Conservation (phyloP, 2,329 filamentous ascomycete genomes). For the Xylaria sp. region DNA sequence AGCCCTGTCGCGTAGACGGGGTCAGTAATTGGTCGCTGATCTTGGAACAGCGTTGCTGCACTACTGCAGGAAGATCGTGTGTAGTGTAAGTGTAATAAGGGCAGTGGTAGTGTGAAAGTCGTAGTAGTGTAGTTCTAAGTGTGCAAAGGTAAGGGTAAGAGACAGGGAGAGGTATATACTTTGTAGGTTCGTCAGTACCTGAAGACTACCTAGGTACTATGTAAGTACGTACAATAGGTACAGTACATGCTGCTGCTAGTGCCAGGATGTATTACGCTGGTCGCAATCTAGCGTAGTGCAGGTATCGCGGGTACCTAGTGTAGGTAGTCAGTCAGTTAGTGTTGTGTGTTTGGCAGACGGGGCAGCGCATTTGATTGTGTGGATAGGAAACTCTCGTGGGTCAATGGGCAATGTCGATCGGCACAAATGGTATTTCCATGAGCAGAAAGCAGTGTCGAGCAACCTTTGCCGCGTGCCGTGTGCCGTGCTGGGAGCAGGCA, state of each 20-base stretch:
- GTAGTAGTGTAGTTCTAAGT: neutral
- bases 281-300: neutral
- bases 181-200: neutral
- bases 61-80: neutral
- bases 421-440: conserved; percentile 17
- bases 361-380: conserved; percentile 31
- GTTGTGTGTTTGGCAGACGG: conserved; percentile 23
- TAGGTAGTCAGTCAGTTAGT: neutral
- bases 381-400: conserved; percentile 35
- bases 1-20: conserved; percentile 22
- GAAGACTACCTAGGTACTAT: neutral
- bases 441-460: conserved; percentile 25
- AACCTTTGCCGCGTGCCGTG: conserved; percentile 38
- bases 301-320: neutral
- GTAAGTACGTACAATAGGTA: too few species aligned
- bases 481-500: conserved; percentile 19
- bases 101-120: neutral
- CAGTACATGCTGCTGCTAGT: neutral
- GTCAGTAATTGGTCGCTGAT: conserved; percentile 8
- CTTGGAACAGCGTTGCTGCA: conserved; percentile 19
- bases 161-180: too few species aligned
- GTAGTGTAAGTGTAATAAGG: neutral
- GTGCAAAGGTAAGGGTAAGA: neutral
- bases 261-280: too few species aligned
- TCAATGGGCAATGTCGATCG: conserved; percentile 38